A percentile compares a stretch with the other conserved stretches of the same genome.
phyloP scores from a whole-genome alignment of 2,329 filamentous ascomycete species.

The Catunica adiposa region DNA sequence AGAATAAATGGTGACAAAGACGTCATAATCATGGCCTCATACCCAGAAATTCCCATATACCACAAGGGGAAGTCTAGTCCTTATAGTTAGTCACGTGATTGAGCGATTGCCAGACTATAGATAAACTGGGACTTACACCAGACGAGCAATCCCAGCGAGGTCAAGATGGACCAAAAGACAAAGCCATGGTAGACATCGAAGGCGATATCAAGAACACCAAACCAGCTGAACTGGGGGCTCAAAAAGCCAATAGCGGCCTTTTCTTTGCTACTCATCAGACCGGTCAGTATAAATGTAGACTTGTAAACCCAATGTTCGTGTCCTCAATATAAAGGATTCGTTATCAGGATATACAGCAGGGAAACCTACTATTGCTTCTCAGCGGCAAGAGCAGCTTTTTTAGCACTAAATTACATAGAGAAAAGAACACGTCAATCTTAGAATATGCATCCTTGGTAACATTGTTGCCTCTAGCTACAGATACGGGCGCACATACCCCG shows the following conservation, averaged over 20 bases:
- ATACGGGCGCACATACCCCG: slow-evolving; percentile 98
- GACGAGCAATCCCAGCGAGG: slow-evolving; percentile 70
- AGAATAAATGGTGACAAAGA: slow-evolving; percentile 71
- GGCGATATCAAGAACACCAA: slow-evolving; percentile 58
- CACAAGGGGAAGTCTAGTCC: slow-evolving; percentile 75
- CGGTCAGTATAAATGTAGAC: no score
- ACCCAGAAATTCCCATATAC: slow-evolving; percentile 98
- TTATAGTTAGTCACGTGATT: slow-evolving; percentile 2
- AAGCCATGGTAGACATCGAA: slow-evolving; percentile 94
- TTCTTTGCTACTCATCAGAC: slow-evolving; percentile 45
- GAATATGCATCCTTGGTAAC: background rate
- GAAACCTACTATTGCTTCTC: slow-evolving; percentile 19
- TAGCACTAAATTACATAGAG: slow-evolving; percentile 7
- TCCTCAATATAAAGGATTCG: no score
- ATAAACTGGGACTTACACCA: slow-evolving; percentile 63
- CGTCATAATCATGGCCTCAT: slow-evolving; percentile 74
- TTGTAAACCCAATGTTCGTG: no score
- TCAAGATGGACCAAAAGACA: slow-evolving; percentile 89
- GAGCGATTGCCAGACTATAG: background rate
- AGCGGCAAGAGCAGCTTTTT: slow-evolving; percentile 10
- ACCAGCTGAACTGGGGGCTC: slow-evolving; percentile 54
- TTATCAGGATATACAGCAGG: background rate
- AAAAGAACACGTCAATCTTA: background rate
- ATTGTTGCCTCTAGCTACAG: slow-evolving; percentile 28
- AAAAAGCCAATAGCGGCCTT: slow-evolving; percentile 56